These are phyloP conservation scores for Debaryomycetaceae sp. DNA, from an alignment of 1,139 yeast species.

Conservation along the genomic window DNA sequence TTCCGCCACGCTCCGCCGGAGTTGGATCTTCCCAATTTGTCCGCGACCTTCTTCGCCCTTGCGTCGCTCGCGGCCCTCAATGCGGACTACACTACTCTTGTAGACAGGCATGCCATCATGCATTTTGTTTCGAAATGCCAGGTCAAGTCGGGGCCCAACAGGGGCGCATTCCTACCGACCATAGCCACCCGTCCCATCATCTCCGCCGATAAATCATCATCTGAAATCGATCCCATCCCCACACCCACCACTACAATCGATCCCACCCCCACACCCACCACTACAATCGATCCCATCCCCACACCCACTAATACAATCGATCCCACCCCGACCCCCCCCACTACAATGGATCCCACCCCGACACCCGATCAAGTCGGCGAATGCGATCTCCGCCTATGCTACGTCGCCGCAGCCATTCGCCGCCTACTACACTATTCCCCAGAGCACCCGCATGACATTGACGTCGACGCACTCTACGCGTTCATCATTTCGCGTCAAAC, in stretches of 20 bases:
- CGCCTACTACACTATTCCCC: constrained; percentile 36
- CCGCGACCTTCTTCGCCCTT: constrained; percentile 62
- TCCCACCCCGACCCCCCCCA: too few species aligned
- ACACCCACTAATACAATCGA: not conserved
- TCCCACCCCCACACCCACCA: too few species aligned
- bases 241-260: not conserved
- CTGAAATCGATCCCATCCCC: constrained; percentile 1
- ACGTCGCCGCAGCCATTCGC: constrained; percentile 61
- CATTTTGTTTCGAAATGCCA: constrained; percentile 46
- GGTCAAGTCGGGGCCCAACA: constrained; percentile 41
- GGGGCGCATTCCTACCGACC: constrained; percentile 30
- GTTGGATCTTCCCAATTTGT: constrained; percentile 52
- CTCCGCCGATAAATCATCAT: constrained; percentile 4
- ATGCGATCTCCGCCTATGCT: constrained; percentile 61
- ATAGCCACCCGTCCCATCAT: constrained; percentile 7
- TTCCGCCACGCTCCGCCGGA: constrained; percentile 42
- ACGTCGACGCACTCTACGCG: constrained; percentile 22
- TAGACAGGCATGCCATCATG: constrained; percentile 39
- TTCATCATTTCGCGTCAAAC: constrained; percentile 36
- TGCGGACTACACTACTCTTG: constrained; percentile 22
- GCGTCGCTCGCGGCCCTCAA: constrained; percentile 37
- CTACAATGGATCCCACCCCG: too few species aligned
- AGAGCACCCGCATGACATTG: constrained; percentile 23
- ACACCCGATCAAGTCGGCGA: constrained; percentile 56
- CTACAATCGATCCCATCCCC: not conserved